These are phyloP conservation scores for Backusella luteola DNA, from an alignment of 192 early-diverging fungal genomes.

Conservation along the genomic window DNA sequence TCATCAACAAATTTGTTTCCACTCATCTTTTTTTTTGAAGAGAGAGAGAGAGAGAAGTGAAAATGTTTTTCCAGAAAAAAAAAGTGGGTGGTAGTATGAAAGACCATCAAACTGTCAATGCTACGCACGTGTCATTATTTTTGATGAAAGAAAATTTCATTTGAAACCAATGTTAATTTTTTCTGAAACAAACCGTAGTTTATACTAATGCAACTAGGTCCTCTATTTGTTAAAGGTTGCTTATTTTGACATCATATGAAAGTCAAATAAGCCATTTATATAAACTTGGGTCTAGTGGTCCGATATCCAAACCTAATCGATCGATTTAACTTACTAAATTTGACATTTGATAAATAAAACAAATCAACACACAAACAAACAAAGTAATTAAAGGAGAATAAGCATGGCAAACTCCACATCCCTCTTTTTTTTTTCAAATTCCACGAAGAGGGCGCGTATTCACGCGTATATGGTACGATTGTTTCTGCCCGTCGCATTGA, in stretches of 20 bases:
- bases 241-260: too few relatives aligned
- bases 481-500: not conserved
- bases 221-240: too few relatives aligned
- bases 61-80: not conserved
- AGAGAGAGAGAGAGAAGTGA: not conserved
- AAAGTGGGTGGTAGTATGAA: not conserved
- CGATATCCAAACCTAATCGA: too few relatives aligned
- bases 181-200: not conserved
- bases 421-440: not conserved
- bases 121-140: not conserved
- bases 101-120: not conserved
- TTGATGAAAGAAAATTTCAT: not conserved
- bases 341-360: too few relatives aligned
- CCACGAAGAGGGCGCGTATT: not conserved
- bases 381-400: too few relatives aligned
- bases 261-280: too few relatives aligned
- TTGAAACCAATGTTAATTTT: not conserved
- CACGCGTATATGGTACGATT: not conserved
- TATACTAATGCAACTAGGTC: too few relatives aligned
- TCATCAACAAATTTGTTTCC: slow-evolving; percentile 25
- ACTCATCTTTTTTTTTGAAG: not conserved
- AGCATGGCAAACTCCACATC: not conserved
- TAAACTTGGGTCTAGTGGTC: too few relatives aligned
- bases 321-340: too few relatives aligned
- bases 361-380: too few relatives aligned